Base-by-base conservation (phyloP, 768 basidiomycete species). In the Auricularia cornea region DNA sequence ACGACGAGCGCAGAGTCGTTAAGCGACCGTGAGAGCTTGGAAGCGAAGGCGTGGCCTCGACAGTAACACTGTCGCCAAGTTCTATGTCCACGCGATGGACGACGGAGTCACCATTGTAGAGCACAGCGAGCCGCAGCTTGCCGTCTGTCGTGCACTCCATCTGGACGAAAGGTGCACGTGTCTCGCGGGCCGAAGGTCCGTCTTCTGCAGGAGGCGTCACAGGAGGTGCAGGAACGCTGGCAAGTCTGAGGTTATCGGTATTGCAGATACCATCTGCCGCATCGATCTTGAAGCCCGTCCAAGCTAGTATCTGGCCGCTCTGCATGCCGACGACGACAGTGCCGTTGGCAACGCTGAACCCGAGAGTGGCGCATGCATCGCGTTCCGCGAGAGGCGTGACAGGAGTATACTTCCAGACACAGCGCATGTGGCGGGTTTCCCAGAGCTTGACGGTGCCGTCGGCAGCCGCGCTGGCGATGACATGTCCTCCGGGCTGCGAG, bases 391-490 rank as follows among this genome's bases (percentile, higher is more conserved):
- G 28, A 5, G 28, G 18, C 26, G 26, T 31, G 4, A 20, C 8
- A 1, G 77, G 73, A 2, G 80, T 67, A 16, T 78, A 70, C 1
- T 84, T 81, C 90, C 89, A 92, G 26, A 87, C 60, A 64, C 85
- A 86, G n/a, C 65, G 67, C 16, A 84, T 71, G 3, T 74, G 74
- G 66, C 79, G 82, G 18, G 80, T 60, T 63, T 87, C 81, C 92
- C 92, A 93, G 2, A 94, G 65, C 70, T 92, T 93, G 66, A 90
- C 79, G 28, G 76, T 73, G 0, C 89, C 89, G 66, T 92, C 89
- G 1, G 75, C 70, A 4, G 82, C 84, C 1, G 76, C 85, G 3
- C 85, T 87, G 40, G 84, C 72, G 41, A 84, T 79, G 1, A 69
- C 69, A 6, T 69, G 66, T 1, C 70, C 71, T 18, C 56, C 64